phyloP scores from a whole-genome alignment of 1,139 yeast genomes.

The Arxiozyma heterogenica region DNA sequence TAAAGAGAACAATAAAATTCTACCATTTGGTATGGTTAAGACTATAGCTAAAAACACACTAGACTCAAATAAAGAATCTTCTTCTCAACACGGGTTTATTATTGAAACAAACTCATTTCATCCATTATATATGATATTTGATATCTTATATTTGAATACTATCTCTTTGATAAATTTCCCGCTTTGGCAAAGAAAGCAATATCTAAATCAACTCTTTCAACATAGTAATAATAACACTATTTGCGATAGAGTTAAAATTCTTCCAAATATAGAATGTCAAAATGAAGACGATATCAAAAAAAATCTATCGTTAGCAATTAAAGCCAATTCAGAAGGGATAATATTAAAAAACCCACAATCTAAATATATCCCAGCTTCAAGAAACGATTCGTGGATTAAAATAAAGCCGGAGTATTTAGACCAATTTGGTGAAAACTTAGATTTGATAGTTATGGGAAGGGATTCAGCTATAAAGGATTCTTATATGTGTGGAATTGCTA shows the following conservation, averaged over 20 bases:
- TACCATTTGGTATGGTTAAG: slow-evolving; percentile 76
- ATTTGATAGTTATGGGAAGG: slow-evolving; percentile 69
- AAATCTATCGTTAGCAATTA: slow-evolving; percentile 51
- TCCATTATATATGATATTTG: slow-evolving; percentile 66
- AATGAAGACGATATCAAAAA: slow-evolving; percentile 45
- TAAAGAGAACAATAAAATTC: slow-evolving; percentile 43
- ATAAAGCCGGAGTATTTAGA: slow-evolving; percentile 85
- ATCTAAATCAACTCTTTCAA: slow-evolving; percentile 40
- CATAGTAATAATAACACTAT: slow-evolving; percentile 14
- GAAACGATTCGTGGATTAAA: slow-evolving; percentile 67
- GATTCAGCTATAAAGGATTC: slow-evolving; percentile 67
- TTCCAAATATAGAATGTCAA: slow-evolving; percentile 34
- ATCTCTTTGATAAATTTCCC: slow-evolving; percentile 46
- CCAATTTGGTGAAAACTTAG: slow-evolving; percentile 81
- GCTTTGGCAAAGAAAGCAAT: slow-evolving; percentile 46
- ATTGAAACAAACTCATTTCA: slow-evolving; percentile 27
- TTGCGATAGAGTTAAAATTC: neutral
- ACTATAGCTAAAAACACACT: slow-evolving; percentile 50
- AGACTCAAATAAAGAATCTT: slow-evolving; percentile 33
- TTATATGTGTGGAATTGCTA: slow-evolving; percentile 61
- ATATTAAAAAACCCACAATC: slow-evolving; percentile 60
- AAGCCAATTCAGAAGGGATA: slow-evolving; percentile 69
- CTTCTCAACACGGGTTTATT: neutral
- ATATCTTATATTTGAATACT: slow-evolving; percentile 61
- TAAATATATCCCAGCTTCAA: slow-evolving; percentile 49